A percentile compares a stretch with the other conserved stretches of the same genome.
phyloP scores from a whole-genome alignment of 495 filamentous ascomycete species.

The Hypoxylon fragiforme region DNA sequence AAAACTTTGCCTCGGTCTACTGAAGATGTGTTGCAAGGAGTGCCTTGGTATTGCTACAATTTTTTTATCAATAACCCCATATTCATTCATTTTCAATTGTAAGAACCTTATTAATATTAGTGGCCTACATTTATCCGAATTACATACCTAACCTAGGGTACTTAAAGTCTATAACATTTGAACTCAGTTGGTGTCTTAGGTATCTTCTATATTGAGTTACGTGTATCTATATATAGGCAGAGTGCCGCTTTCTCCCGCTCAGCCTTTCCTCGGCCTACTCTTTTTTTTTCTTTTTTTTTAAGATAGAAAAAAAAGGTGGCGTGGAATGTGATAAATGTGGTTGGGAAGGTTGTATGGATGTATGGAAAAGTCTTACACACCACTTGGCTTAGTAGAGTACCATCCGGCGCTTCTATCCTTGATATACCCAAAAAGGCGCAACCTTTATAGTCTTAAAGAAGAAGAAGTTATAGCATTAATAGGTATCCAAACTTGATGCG shows the following conservation, averaged over 20 bases:
- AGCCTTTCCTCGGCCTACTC: slow-evolving; percentile 12
- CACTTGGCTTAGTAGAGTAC: slow-evolving; percentile 15
- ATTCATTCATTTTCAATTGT: neutral
- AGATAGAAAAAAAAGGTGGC: too few species aligned
- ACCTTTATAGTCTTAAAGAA: slow-evolving; percentile 12
- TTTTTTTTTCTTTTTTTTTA: too few species aligned
- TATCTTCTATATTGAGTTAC: too few species aligned
- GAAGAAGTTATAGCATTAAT: slow-evolving; percentile 1
- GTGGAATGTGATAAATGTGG: slow-evolving; percentile 14
- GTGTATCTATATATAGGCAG: too few species aligned
- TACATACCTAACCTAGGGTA: slow-evolving; percentile 6
- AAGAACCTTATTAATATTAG: too few species aligned
- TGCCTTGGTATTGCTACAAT: too few species aligned
- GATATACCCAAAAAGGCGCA: slow-evolving; percentile 12
- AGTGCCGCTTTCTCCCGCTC: too few species aligned
- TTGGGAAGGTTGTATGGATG: slow-evolving; percentile 17
- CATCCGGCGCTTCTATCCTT: slow-evolving; percentile 35
- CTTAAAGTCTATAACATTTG: too few species aligned
- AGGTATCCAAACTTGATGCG: slow-evolving; percentile 10
- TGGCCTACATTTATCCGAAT: neutral
- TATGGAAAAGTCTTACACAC: slow-evolving; percentile 29
- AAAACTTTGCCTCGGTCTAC: neutral
- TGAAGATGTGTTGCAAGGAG: neutral
- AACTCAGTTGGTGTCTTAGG: too few species aligned
- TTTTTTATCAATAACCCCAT: too few species aligned